These are phyloP conservation scores for Ceratocystis cacaofunesta DNA, from an alignment of 2,329 filamentous ascomycete species.

Conservation along the genomic window DNA sequence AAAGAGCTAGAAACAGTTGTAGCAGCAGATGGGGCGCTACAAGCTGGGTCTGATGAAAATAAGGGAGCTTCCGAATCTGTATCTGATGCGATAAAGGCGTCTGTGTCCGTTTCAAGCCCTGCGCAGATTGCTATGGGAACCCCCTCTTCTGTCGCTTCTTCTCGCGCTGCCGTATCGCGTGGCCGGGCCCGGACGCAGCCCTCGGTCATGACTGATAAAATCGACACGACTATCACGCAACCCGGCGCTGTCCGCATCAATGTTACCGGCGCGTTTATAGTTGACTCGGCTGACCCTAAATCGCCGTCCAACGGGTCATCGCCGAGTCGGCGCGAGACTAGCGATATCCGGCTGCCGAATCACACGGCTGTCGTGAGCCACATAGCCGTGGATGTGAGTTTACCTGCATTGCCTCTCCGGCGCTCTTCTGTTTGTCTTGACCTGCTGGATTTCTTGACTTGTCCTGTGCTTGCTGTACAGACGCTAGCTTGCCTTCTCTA, in stretches of 20 bases:
- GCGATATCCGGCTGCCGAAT: slow-evolving; percentile 90
- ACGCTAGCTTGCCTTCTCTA: not conserved
- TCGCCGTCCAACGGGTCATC: slow-evolving; percentile 34
- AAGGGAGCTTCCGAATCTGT: not conserved
- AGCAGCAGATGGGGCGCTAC: too few species aligned
- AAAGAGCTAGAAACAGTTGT: too few species aligned
- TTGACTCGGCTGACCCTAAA: slow-evolving; percentile 54
- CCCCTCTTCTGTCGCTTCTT: not conserved
- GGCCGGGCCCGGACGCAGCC: slow-evolving; percentile 11
- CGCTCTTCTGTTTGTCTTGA: slow-evolving; percentile 11
- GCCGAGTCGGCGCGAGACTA: slow-evolving; percentile 49
- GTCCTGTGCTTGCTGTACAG: not conserved
- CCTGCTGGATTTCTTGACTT: not conserved
- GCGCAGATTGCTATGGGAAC: not conserved
- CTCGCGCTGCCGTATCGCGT: slow-evolving; percentile 1
- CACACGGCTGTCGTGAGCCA: slow-evolving; percentile 93
- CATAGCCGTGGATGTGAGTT: slow-evolving; percentile 81
- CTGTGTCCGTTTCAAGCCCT: too few species aligned
- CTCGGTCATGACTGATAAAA: slow-evolving; percentile 34
- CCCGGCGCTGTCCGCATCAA: slow-evolving; percentile 79
- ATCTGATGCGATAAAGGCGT: too few species aligned
- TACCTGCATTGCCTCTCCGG: slow-evolving; percentile 13
- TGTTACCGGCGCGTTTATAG: slow-evolving; percentile 89
- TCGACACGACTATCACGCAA: slow-evolving; percentile 45
- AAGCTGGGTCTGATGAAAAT: too few species aligned